Conservation (phyloP, 768 basidiomycete genomes). For the Kwoniella heveanensis region DNA sequence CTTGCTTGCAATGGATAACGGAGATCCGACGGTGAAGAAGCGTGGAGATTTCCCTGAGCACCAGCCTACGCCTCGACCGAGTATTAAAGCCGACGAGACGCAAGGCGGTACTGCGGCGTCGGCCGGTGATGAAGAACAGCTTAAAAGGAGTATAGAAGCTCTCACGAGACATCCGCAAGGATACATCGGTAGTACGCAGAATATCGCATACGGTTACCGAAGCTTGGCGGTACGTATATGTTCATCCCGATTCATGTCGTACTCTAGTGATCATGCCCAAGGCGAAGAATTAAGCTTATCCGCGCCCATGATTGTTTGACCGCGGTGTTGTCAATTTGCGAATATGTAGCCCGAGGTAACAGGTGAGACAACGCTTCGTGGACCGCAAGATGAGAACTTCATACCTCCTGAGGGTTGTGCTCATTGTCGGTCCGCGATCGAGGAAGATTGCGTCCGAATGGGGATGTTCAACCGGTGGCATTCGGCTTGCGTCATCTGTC, state of each 20-base stretch:
- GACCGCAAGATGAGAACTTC: slow-evolving; percentile 42
- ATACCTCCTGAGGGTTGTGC: slow-evolving; percentile 73
- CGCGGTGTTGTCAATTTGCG: not conserved
- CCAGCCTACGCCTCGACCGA: slow-evolving; percentile 17
- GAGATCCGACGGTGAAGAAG: slow-evolving; percentile 52
- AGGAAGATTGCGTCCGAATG: slow-evolving; percentile 93
- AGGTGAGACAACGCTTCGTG: slow-evolving; percentile 54
- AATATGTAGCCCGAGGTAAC: slow-evolving; percentile 46
- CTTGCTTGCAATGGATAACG: slow-evolving; percentile 68
- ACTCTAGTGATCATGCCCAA: no score
- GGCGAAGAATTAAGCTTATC: slow-evolving; percentile 18
- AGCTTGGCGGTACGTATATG: slow-evolving; percentile 82
- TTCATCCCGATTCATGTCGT: not conserved
- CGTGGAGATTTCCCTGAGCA: slow-evolving; percentile 40
- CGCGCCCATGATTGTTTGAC: no score
- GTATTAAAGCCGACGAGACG: slow-evolving; percentile 19
- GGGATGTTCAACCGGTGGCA: slow-evolving; percentile 99
- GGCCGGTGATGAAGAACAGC: slow-evolving; percentile 61
- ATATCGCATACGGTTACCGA: slow-evolving; percentile 88
- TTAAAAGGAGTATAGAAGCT: slow-evolving; percentile 40
- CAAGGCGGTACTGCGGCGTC: slow-evolving; percentile 22
- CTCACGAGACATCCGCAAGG: slow-evolving; percentile 49
- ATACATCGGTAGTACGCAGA: slow-evolving; percentile 75
- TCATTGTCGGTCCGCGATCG: slow-evolving; percentile 83
- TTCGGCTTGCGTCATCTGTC: slow-evolving; percentile 86